Evolutionary conservation across 352 stramenopile genomes (phyloP).

Genomic region (Globisporangium heterothallicum): DNA sequence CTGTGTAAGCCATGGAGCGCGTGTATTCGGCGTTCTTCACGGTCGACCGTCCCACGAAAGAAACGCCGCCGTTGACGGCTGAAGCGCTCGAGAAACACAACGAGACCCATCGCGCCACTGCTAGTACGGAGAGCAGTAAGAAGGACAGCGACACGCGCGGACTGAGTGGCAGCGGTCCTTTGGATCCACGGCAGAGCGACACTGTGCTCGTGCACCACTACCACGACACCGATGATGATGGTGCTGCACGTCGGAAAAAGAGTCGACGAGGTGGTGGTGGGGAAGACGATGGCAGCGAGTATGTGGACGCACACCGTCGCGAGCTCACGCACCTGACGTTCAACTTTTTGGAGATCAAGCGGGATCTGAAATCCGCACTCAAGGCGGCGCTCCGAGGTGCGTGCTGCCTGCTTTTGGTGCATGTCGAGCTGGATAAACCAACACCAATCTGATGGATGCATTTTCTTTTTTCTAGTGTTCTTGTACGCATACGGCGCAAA

Average conservation of each 20-base stretch:
- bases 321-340: conserved; percentile 30
- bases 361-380: conserved; percentile 43
- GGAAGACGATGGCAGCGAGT: conserved; percentile 15
- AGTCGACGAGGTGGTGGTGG: conserved; percentile 11
- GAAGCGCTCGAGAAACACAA: conserved; percentile 66
- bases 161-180: too few relatives aligned
- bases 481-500: conserved; percentile 78
- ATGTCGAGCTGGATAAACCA: not conserved
- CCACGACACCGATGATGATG: not conserved
- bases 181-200: not conserved
- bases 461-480: conserved; percentile 30
- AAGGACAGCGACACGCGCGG: not conserved
- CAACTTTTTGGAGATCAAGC: conserved; percentile 25
- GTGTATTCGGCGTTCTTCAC: conserved; percentile 87
- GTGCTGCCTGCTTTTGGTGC: not conserved
- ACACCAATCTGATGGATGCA: not conserved
- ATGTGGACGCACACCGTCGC: conserved; percentile 26
- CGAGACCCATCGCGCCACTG: conserved; percentile 32
- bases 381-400: conserved; percentile 33
- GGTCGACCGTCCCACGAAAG: conserved; percentile 28
- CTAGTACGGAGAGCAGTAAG: conserved; percentile 8
- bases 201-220: conserved; percentile 4
- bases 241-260: not conserved
- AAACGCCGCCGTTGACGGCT: conserved; percentile 45
- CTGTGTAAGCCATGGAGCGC: conserved; percentile 50